A percentile compares a stretch with the other conserved stretches of the same genome.
Conservation (phyloP, 2,329 filamentous ascomycete genomes). For the Septoria petroselini region DNA sequence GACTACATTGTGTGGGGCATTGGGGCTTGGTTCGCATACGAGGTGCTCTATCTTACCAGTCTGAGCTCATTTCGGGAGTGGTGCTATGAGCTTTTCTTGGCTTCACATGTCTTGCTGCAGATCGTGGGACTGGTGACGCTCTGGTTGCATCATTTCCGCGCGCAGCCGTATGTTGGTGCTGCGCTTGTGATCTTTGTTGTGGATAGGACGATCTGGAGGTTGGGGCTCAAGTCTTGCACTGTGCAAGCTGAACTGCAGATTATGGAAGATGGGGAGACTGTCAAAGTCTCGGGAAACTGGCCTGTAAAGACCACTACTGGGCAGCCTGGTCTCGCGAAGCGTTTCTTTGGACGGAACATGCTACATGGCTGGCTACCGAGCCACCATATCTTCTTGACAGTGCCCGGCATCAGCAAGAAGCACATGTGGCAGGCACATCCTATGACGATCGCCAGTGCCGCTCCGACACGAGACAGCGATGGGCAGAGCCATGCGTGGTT, state of each 20-base stretch:
- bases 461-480: constrained; percentile 39
- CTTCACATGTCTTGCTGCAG: constrained; percentile 58
- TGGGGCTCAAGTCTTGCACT: constrained; percentile 51
- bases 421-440: constrained; percentile 61
- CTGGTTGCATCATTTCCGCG: constrained; percentile 57
- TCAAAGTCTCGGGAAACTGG: constrained; percentile 51
- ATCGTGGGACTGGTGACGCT: constrained; percentile 54
- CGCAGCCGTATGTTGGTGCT: constrained; percentile 52
- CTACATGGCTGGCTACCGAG: constrained; percentile 56
- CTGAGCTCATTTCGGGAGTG: constrained; percentile 57
- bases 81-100: constrained; percentile 64
- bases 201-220: constrained; percentile 58
- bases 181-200: constrained; percentile 56
- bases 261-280: constrained; percentile 56
- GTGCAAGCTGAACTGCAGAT: constrained; percentile 52
- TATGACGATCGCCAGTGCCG: constrained; percentile 64
- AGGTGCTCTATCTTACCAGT: constrained; percentile 61
- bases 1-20: constrained; percentile 55
- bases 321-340: constrained; percentile 2
- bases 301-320: constrained; percentile 25
- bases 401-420: constrained; percentile 53
- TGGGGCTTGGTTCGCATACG: constrained; percentile 56
- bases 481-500: constrained; percentile 50
- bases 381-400: constrained; percentile 62
- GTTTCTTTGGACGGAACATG: constrained; percentile 32